These are phyloP conservation scores for Fusarium sp. DNA, from an alignment of 2,329 filamentous ascomycete genomes.

Conservation along the genomic window DNA sequence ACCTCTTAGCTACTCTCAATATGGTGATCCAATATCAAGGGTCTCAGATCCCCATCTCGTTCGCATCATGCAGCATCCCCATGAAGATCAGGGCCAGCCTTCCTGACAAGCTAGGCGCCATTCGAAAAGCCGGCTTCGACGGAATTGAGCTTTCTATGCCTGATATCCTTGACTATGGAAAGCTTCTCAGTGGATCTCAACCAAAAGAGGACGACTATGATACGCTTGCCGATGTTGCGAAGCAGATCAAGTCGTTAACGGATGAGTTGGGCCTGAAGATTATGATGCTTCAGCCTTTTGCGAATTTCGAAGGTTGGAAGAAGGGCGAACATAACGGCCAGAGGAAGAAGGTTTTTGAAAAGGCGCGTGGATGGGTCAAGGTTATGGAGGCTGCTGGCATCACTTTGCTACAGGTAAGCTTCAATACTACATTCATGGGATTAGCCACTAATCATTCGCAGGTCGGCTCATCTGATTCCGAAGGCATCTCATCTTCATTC, in stretches of 20 bases:
- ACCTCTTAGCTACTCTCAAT: fast-evolving
- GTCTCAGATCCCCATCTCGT: constrained; percentile 43
- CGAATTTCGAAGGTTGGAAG: constrained; percentile 80
- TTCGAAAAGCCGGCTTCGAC: constrained; percentile 71
- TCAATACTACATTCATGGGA: too few relatives aligned
- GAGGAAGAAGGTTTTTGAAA: constrained; percentile 68
- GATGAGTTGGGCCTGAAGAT: constrained; percentile 65
- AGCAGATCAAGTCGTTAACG: constrained; percentile 63
- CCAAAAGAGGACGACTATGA: constrained; percentile 68
- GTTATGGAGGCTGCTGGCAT: constrained; percentile 77
- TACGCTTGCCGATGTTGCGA: constrained; percentile 62
- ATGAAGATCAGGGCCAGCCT: constrained; percentile 58
- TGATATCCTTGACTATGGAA: constrained; percentile 72
- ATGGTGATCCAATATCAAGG: constrained; percentile 19
- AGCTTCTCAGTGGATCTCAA: constrained; percentile 57
- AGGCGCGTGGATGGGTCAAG: constrained; percentile 72
- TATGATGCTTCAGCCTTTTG: constrained; percentile 79
- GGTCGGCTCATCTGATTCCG: constrained; percentile 66
- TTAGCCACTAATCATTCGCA: neutral
- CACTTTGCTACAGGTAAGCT: constrained; percentile 71
- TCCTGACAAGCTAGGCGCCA: constrained; percentile 67
- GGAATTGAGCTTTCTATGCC: constrained; percentile 80
- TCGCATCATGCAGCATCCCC: constrained; percentile 66
- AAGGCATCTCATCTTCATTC: constrained; percentile 60
- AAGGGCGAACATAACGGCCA: constrained; percentile 58